phyloP scores from a whole-genome alignment of 2,329 filamentous ascomycete genomes.

The Penicillium palitans region DNA sequence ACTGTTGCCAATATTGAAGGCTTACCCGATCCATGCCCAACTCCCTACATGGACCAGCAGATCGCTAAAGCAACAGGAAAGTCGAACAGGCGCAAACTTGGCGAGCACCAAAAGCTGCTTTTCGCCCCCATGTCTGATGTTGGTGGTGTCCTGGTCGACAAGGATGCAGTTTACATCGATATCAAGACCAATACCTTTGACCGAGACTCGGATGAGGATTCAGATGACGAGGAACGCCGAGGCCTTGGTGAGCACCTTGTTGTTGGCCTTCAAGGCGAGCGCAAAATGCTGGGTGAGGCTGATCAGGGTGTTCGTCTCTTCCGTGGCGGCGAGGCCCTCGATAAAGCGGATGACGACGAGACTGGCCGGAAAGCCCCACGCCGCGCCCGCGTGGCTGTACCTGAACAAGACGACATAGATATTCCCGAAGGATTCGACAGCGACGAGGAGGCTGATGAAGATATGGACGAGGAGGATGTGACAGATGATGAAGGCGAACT shows the following conservation, averaged over 20 bases:
- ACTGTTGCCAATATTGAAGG: slow-evolving; percentile 80
- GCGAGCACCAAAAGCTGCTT: slow-evolving; percentile 94
- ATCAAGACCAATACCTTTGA: slow-evolving; percentile 72
- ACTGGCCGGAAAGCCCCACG: slow-evolving; percentile 56
- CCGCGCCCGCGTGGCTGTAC: slow-evolving; percentile 53
- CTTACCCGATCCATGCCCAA: slow-evolving; percentile 91
- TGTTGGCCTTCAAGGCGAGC: slow-evolving; percentile 79
- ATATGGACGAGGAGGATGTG: slow-evolving; percentile 51
- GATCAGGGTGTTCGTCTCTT: slow-evolving; percentile 85
- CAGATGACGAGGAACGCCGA: slow-evolving; percentile 62
- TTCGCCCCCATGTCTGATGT: slow-evolving; percentile 99
- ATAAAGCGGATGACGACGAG: slow-evolving; percentile 57
- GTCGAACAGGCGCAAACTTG: slow-evolving; percentile 73
- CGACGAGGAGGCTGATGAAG: slow-evolving; percentile 54
- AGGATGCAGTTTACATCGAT: slow-evolving; percentile 91
- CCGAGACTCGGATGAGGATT: slow-evolving; percentile 61
- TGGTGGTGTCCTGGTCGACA: slow-evolving; percentile 91
- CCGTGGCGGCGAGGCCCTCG: slow-evolving; percentile 69
- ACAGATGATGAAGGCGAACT: slow-evolving; percentile 39
- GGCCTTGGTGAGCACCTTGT: slow-evolving; percentile 97
- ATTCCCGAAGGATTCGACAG: slow-evolving; percentile 59
- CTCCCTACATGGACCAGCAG: slow-evolving; percentile 84
- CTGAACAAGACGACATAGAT: slow-evolving; percentile 52
- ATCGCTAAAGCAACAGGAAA: slow-evolving; percentile 83
- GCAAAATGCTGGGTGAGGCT: slow-evolving; percentile 76